These are phyloP conservation scores for Pouteria campechiana DNA, from an alignment of 179 eudicot genomes.

Conservation along the genomic window DNA sequence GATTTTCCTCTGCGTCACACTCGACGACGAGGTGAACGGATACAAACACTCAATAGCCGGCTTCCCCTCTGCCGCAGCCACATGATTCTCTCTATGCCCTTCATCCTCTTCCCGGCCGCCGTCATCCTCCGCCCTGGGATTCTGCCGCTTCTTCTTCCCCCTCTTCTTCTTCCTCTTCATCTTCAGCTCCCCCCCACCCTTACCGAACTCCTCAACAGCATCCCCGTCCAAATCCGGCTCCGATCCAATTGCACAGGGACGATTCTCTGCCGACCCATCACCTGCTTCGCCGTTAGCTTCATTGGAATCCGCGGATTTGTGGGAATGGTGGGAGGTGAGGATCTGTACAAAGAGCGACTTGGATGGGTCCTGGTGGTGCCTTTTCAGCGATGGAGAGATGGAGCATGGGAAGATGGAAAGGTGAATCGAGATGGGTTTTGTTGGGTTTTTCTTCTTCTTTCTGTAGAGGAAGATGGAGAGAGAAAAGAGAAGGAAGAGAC, in stretches of 20 bases:
- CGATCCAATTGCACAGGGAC: no score
- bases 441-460: conserved; percentile 8
- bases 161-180: conserved; percentile 23
- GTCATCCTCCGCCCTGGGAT: conserved; percentile 7
- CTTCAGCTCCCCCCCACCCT: conserved; percentile 16
- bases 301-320: conserved; percentile 23
- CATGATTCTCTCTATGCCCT: conserved; percentile 1
- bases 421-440: neutral
- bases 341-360: conserved; percentile 29
- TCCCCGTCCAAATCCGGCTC: conserved; percentile 14
- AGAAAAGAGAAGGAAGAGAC: conserved; percentile 12
- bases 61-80: conserved; percentile 10
- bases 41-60: conserved; percentile 39
- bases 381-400: conserved; percentile 8
- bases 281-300: conserved; percentile 6
- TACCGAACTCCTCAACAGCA: conserved; percentile 4
- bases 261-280: conserved; percentile 17
- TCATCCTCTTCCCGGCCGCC: conserved; percentile 3
- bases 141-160: conserved; percentile 18
- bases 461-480: conserved; percentile 16
- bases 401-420: conserved; percentile 6
- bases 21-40: conserved; percentile 59
- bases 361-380: conserved; percentile 10
- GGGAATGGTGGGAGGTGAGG: conserved; percentile 31
- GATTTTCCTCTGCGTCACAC: conserved; percentile 61